These are phyloP conservation scores for Boletus reticulatus DNA, from an alignment of 768 basidiomycete genomes.

Conservation along the genomic window DNA sequence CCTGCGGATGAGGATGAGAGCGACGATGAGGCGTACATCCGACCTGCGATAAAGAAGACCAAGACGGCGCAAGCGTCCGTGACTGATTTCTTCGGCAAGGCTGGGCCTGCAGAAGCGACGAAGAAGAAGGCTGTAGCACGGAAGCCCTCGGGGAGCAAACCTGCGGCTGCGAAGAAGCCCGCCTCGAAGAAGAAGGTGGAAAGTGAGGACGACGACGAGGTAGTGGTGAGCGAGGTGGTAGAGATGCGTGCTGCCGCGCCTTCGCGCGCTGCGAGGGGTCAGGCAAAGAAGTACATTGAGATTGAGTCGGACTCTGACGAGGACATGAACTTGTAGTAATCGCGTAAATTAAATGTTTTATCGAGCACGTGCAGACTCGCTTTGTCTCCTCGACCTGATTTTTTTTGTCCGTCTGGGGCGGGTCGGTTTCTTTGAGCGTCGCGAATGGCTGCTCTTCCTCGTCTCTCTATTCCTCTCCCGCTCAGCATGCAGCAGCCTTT, in stretches of 20 bases:
- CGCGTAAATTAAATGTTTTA: too few species aligned
- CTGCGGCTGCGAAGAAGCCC: conserved; percentile 55
- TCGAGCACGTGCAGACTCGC: not conserved
- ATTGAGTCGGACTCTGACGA: conserved; percentile 50
- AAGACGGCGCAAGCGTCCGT: conserved; percentile 40
- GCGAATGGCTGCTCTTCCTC: conserved; percentile 43
- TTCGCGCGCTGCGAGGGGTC: conserved; percentile 47
- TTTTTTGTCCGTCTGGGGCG: not conserved
- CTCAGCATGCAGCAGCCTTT: conserved; percentile 58
- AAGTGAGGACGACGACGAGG: conserved; percentile 41
- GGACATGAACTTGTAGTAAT: conserved; percentile 43
- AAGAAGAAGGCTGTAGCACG: conserved; percentile 45
- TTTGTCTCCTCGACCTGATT: not conserved
- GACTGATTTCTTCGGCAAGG: conserved; percentile 62
- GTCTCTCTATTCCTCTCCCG: conserved; percentile 55
- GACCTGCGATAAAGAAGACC: conserved; percentile 56
- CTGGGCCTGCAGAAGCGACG: conserved; percentile 32
- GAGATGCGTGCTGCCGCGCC: conserved; percentile 42
- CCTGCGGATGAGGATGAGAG: conserved; percentile 35
- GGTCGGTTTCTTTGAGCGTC: not conserved
- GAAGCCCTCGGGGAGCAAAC: conserved; percentile 59
- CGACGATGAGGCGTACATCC: conserved; percentile 42
- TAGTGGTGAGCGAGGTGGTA: conserved; percentile 41
- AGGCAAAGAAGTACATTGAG: conserved; percentile 63
- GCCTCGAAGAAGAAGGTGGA: conserved; percentile 37